These are phyloP conservation scores for Penicillium flavigenum DNA, from an alignment of 495 filamentous ascomycete species.

Conservation along the genomic window DNA sequence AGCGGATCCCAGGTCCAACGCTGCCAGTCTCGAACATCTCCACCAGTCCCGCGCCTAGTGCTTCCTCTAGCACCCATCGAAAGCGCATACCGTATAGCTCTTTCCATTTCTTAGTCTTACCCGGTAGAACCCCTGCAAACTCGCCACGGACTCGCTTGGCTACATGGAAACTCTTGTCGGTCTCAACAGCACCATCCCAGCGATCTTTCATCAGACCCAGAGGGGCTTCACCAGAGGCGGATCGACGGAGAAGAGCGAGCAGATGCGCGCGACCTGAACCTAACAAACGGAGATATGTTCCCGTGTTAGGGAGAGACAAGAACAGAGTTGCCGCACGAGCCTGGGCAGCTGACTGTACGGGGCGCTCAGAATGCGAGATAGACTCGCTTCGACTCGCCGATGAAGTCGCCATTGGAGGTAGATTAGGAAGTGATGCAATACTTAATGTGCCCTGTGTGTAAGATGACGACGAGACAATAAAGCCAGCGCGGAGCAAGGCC, in stretches of 20 bases:
- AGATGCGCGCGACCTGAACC: slow-evolving; percentile 65
- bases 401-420: slow-evolving; percentile 49
- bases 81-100: slow-evolving; percentile 74
- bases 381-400: slow-evolving; percentile 51
- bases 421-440: slow-evolving; percentile 53
- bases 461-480: slow-evolving; percentile 60
- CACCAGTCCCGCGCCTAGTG: slow-evolving; percentile 73
- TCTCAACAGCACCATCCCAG: slow-evolving; percentile 76
- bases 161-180: slow-evolving; percentile 52
- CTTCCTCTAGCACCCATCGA: slow-evolving; percentile 76
- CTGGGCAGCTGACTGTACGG: slow-evolving; percentile 29
- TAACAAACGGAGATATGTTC: slow-evolving; percentile 71
- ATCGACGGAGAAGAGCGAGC: slow-evolving; percentile 61
- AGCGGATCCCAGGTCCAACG: slow-evolving; percentile 71
- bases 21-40: slow-evolving; percentile 85
- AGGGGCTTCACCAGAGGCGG: slow-evolving; percentile 63
- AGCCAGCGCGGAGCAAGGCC: slow-evolving; percentile 67
- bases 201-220: slow-evolving; percentile 66
- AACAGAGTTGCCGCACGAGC: slow-evolving; percentile 47
- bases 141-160: slow-evolving; percentile 68
- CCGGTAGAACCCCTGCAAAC: slow-evolving; percentile 67
- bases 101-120: slow-evolving; percentile 77
- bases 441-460: slow-evolving; percentile 46
- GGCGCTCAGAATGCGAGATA: slow-evolving; percentile 15
- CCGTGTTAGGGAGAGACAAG: slow-evolving; percentile 71